Evolutionary conservation across 208 protist genomes (phyloP), one percentile per base, ranked within the genome.

Genomic region (Crithidia sp.): DNA sequence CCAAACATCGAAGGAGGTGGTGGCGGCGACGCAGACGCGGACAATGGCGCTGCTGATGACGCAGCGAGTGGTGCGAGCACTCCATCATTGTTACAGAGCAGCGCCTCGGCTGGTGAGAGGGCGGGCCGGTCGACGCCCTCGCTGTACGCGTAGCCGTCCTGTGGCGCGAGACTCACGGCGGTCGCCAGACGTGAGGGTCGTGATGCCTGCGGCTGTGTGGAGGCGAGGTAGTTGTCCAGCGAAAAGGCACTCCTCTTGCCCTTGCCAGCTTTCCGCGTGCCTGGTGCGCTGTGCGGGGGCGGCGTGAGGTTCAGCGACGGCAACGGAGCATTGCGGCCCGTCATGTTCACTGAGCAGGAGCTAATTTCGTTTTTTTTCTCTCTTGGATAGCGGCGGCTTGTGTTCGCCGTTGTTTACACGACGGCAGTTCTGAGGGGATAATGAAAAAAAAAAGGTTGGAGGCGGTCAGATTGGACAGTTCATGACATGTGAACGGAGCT

Each of bases 31-130:
- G 28, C 0, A 40, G 5, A 28, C 5, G 54, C 16, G 5, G 3
- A 5, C 7, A 5, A 8, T 19, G 41, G 58, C 4, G 41, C 13
- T 4, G n/a, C 5, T 10, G 64, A 14, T 2, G 63, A 45, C 28
- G 19, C 7, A n/a, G 58, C 5, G 12, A 54, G n/a, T 17, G 39
- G 63, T 6, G 43, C 49, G 57, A 17, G 28, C 28, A 36, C 19
- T 17, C 28, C 53, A 13, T 64, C 14, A 6, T 40, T n/a, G 4
- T 13, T 55, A 14, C 45, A 43, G 0, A 79, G n/a, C 47, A 79
- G 54, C 56, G 59, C 67, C 44, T 79, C 74, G 16, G 67, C 74
- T 4, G 74, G 74, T 2, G 74, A 79, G 17, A 44, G 40, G 1
- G 28, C 28, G 28, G 1, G 28, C 28, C 28, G 28, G 28, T 28